phyloP scores from a whole-genome alignment of 495 filamentous ascomycete genomes.

The Xeromyces bisporus region DNA sequence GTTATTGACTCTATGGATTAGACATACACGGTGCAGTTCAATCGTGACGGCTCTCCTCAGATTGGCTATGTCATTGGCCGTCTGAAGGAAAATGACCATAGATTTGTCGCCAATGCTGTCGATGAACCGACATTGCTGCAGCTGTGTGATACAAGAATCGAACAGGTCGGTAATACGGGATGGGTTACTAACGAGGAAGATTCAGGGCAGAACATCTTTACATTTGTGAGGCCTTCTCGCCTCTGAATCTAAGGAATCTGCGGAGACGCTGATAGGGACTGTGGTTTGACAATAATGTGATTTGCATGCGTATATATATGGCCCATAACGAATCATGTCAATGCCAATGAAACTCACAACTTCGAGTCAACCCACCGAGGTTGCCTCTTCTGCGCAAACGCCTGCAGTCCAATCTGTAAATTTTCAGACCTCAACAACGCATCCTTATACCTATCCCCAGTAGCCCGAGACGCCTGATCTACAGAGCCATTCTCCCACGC shows the following conservation, averaged over 20 bases:
- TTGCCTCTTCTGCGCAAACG: constrained; percentile 58
- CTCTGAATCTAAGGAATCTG: too few relatives aligned
- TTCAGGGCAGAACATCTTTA: too few relatives aligned
- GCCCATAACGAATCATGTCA: too few relatives aligned
- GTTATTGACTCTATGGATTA: constrained; percentile 6
- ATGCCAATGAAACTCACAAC: too few relatives aligned
- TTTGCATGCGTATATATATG: too few relatives aligned
- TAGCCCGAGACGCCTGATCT: constrained; percentile 38
- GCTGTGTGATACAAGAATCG: too few relatives aligned
- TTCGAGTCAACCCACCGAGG: constrained; percentile 48
- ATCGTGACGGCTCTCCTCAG: constrained; percentile 25
- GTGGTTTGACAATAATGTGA: too few relatives aligned
- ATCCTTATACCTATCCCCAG: constrained; percentile 35
- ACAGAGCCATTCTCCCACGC: constrained; percentile 47
- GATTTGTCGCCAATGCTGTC: constrained; percentile 34
- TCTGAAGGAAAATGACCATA: constrained; percentile 20
- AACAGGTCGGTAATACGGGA: too few relatives aligned
- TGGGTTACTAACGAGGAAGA: too few relatives aligned
- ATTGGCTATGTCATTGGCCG: constrained; percentile 32
- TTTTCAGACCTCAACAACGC: constrained; percentile 49
- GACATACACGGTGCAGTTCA: constrained; percentile 40
- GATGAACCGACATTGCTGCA: constrained; percentile 12
- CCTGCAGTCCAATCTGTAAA: constrained; percentile 53
- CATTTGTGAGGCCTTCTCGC: too few relatives aligned
- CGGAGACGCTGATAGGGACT: too few relatives aligned